These are phyloP conservation scores for Suhomyces sp. DNA, from an alignment of 805 yeast genomes.

Conservation along the genomic window DNA sequence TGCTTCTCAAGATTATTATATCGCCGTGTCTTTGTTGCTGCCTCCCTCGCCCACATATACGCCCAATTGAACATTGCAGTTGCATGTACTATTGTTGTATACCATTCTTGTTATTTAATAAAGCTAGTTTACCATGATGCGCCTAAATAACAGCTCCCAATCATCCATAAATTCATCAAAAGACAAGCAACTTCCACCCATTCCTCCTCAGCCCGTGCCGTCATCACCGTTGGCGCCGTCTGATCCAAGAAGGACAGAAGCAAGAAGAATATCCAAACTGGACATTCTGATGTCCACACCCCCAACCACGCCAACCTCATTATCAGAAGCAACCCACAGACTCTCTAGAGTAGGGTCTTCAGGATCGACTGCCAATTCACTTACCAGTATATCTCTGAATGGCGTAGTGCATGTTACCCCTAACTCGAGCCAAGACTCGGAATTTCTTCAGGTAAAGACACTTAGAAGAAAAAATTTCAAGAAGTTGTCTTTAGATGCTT, in stretches of 20 bases:
- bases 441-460: slow-evolving; percentile 32
- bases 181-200: slow-evolving; percentile 40
- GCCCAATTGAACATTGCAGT: neutral
- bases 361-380: neutral
- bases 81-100: neutral
- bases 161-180: slow-evolving; percentile 21
- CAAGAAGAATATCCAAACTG: neutral
- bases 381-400: neutral
- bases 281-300: neutral
- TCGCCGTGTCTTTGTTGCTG: neutral
- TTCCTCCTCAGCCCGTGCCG: slow-evolving; percentile 19
- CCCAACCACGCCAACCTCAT: neutral
- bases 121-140: slow-evolving; percentile 13
- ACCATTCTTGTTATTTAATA: neutral
- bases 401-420: neutral
- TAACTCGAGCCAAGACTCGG: neutral
- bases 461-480: slow-evolving; percentile 41
- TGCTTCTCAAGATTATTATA: neutral
- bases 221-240: slow-evolving; percentile 4
- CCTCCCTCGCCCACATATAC: neutral
- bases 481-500: slow-evolving; percentile 26
- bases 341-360: neutral
- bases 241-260: neutral
- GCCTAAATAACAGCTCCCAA: slow-evolving; percentile 17
- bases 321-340: neutral